Conservation (phyloP, 2,329 filamentous ascomycete species). For the Fusarium subglutinans region DNA sequence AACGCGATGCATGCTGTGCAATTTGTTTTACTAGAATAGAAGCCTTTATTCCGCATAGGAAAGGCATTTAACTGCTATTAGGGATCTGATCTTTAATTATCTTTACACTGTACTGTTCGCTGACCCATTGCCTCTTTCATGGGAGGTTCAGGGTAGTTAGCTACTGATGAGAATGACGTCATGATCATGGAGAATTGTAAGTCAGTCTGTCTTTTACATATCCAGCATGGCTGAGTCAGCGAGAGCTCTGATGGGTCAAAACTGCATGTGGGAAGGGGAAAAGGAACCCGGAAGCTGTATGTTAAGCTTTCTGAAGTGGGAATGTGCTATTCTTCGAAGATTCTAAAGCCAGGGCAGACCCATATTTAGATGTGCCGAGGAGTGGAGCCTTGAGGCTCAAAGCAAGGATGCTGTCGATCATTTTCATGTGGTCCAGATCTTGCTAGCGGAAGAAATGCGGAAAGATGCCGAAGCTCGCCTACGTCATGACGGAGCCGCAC, state of each 20-base stretch:
- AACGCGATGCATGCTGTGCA: no score
- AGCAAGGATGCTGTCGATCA: neutral
- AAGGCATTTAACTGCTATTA: no score
- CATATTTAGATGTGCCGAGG: conserved; percentile 1
- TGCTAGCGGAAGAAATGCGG: neutral
- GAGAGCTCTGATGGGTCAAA: rapidly evolving
- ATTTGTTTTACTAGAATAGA: rapidly evolving
- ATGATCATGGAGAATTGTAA: rapidly evolving
- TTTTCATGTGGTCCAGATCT: neutral
- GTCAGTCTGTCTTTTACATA: rapidly evolving
- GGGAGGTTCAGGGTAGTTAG: neutral
- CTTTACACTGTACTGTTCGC: rapidly evolving
- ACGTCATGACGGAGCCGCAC: neutral
- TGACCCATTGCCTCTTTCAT: rapidly evolving
- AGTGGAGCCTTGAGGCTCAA: neutral
- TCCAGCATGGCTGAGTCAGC: neutral
- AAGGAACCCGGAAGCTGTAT: neutral
- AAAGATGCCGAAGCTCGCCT: rapidly evolving
- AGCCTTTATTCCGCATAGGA: rapidly evolving
- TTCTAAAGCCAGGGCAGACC: neutral
- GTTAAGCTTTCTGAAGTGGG: neutral
- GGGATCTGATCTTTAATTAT: no score
- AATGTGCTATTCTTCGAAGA: conserved; percentile 15
- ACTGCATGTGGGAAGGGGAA: rapidly evolving
- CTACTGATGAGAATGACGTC: rapidly evolving